Conservation (phyloP, 1,284 basidiomycete genomes). For the Coniferiporia sulphurascens region DNA sequence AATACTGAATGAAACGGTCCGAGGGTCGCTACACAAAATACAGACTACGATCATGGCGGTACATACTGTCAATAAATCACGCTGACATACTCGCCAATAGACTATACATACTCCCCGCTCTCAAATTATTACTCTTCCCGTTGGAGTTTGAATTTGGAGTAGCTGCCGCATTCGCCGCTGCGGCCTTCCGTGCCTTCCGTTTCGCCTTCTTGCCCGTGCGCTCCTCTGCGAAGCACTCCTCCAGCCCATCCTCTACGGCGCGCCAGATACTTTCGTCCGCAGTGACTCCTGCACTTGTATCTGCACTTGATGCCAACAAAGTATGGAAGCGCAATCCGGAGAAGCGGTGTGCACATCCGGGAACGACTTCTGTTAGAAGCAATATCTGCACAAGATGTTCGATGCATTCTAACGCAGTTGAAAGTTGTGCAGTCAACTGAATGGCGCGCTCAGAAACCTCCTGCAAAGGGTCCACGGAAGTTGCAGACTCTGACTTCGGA, state of each 20-base stretch:
- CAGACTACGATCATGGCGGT: not conserved
- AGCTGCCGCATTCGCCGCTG: too few species aligned
- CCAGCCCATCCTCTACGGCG: constrained; percentile 44
- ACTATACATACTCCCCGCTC: constrained; percentile 6
- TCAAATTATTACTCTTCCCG: not conserved
- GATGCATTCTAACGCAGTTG: constrained; percentile 54
- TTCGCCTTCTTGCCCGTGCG: constrained; percentile 27
- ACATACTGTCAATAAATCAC: constrained; percentile 5
- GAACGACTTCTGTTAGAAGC: constrained; percentile 44
- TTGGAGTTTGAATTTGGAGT: not conserved
- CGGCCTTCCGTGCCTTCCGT: constrained; percentile 4
- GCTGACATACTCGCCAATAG: constrained; percentile 8
- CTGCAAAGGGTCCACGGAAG: constrained; percentile 22
- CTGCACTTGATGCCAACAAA: constrained; percentile 31
- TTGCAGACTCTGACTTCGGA: constrained; percentile 21
- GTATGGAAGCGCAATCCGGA: constrained; percentile 58
- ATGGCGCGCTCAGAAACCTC: constrained; percentile 50
- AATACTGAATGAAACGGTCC: too few species aligned
- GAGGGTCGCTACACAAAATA: not conserved
- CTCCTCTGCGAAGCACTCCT: constrained; percentile 43
- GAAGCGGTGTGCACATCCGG: constrained; percentile 42
- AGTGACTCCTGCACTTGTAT: constrained; percentile 13
- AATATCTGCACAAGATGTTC: constrained; percentile 57
- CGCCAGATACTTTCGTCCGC: constrained; percentile 38
- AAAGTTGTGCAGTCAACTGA: constrained; percentile 66